Evolutionary conservation across 495 filamentous ascomycete species (phyloP), one percentile per base, ranked within the genome.

Genomic region (Filosporella fistucella): DNA sequence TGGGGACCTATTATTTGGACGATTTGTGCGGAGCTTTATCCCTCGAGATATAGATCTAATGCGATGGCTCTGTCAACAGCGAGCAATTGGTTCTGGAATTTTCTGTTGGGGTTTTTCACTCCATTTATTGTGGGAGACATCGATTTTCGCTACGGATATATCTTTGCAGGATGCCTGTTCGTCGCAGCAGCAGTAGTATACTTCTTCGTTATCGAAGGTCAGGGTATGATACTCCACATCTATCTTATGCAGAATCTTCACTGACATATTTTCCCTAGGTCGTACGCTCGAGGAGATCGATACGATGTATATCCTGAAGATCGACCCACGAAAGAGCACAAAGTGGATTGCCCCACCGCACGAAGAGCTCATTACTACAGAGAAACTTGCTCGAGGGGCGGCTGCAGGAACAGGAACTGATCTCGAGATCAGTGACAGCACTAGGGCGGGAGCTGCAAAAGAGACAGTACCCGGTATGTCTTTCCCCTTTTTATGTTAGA

Each of bases 1-100:
- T 93, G 88, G 89, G 88, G 86, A 39, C 89, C 89, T 10, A 85
- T 91, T 23, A 75, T 89, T 36, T 94, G 88, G 88, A 75, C 80
- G 14, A 78, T 88, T 39, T 79, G 81, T 35, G 83, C 81, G 42
- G 89, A 95, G 67, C 75, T 55, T 8, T 55, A 47, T 41, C 52
- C 52, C 8, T 36, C 80, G 13, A 76, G 47, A 4, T 50, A 51
- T 32, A 17, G 52, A 11, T 42, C 42, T n/a, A 47, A 50, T 5
- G 47, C 45, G 6, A 49, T 55, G 47, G 42, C 41, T 14, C 16
- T 82, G 58, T 75, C 80, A 22, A 55, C 65, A 1, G 68, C 64
- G 0, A 59, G 55, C 4, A 68, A 66, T 21, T 41, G 63, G 65
- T 40, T 68, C 80, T 52, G 48, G 54, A 95, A 94, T 66, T 25